Percentiles rank a stretch among this genome's conserved stretches.
Conservation (phyloP, 1,284 basidiomycete species). For the Leccinum cinnamomeum region DNA sequence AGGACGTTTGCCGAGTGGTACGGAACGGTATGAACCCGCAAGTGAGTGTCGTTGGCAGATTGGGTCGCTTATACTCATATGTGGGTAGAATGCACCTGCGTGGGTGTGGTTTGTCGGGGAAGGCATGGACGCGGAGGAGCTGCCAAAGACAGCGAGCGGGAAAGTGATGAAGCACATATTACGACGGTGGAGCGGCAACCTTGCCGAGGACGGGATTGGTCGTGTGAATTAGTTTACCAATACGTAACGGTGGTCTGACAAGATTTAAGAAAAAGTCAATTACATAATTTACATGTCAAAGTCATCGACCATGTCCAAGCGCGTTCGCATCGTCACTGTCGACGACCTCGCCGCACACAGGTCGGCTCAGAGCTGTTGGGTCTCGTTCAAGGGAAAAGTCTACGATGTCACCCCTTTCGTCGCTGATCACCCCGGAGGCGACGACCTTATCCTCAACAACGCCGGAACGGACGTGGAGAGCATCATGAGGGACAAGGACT, state of each 20-base stretch:
- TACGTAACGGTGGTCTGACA: neutral
- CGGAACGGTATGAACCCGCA: constrained; percentile 70
- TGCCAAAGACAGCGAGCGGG: constrained; percentile 87
- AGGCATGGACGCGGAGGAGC: constrained; percentile 54
- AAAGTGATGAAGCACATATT: constrained; percentile 84
- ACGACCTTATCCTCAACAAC: constrained; percentile 77
- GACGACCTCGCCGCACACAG: constrained; percentile 70
- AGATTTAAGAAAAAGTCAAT: neutral
- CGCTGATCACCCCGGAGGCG: constrained; percentile 83
- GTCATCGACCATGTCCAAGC: constrained; percentile 42
- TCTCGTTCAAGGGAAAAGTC: constrained; percentile 69
- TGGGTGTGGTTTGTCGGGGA: constrained; percentile 85
- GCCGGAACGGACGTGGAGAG: constrained; percentile 84
- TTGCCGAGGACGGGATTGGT: constrained; percentile 20
- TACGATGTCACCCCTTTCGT: constrained; percentile 80
- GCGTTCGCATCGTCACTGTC: constrained; percentile 67
- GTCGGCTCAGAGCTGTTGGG: constrained; percentile 66
- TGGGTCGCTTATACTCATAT: constrained; percentile 2
- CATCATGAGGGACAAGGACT: constrained; percentile 81
- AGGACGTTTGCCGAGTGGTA: constrained; percentile 56
- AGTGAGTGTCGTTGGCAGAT: constrained; percentile 37
- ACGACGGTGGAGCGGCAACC: constrained; percentile 38
- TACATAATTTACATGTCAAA: neutral
- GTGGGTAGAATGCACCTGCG: constrained; percentile 65
- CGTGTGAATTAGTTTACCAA: constrained; percentile 1